Conservation (phyloP, 805 yeast genomes). For the Kluyveromyces aestuarii region DNA sequence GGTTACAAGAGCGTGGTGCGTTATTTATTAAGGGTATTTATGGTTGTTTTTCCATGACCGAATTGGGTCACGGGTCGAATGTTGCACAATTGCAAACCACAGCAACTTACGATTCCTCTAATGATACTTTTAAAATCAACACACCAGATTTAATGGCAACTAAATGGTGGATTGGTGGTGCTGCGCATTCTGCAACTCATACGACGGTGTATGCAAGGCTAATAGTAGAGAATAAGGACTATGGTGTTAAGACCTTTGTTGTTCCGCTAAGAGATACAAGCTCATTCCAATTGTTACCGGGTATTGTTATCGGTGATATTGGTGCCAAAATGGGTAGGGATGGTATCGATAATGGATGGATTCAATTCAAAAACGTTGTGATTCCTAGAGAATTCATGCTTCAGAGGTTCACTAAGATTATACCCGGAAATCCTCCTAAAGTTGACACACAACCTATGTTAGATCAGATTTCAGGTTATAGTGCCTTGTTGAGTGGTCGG, state of each 20-base stretch:
- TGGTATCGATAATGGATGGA: slow-evolving; percentile 96
- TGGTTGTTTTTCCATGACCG: slow-evolving; percentile 94
- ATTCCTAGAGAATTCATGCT: slow-evolving; percentile 82
- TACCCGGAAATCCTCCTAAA: slow-evolving; percentile 43
- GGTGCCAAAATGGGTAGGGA: slow-evolving; percentile 95
- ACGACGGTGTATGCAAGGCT: slow-evolving; percentile 78
- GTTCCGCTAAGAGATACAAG: slow-evolving; percentile 74
- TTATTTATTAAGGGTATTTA: slow-evolving; percentile 49
- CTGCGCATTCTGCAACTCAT: slow-evolving; percentile 90
- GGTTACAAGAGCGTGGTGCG: slow-evolving; percentile 70
- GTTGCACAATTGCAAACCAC: slow-evolving; percentile 93
- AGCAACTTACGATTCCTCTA: slow-evolving; percentile 61
- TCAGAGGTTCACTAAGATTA: slow-evolving; percentile 67
- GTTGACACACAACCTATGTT: slow-evolving; percentile 51
- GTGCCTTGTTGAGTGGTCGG: slow-evolving; percentile 81
- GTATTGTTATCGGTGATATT: slow-evolving; percentile 81
- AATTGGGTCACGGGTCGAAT: slow-evolving; percentile 86
- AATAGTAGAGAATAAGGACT: slow-evolving; percentile 71
- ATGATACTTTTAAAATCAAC: slow-evolving; percentile 63
- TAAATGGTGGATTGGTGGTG: slow-evolving; percentile 99
- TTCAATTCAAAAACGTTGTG: slow-evolving; percentile 74
- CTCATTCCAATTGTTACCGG: slow-evolving; percentile 65
- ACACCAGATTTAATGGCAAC: slow-evolving; percentile 92
- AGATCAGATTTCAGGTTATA: slow-evolving; percentile 75
- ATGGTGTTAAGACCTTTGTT: slow-evolving; percentile 87